phyloP scores from a whole-genome alignment of 2,329 filamentous ascomycete genomes.

The Aphanocladium album region DNA sequence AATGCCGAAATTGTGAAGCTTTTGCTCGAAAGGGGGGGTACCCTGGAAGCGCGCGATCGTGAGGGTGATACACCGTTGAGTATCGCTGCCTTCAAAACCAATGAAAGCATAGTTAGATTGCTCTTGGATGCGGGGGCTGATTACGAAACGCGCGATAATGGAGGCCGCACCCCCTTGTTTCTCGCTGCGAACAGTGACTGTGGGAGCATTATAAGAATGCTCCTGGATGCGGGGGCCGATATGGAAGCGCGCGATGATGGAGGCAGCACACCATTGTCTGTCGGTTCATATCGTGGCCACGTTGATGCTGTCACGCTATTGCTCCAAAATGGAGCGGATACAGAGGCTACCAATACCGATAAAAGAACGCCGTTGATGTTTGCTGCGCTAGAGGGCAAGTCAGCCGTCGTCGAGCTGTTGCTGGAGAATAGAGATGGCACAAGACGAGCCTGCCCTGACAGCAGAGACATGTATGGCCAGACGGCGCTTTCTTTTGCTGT shows the following conservation, averaged over 20 bases:
- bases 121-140: no score
- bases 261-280: no score
- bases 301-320: neutral
- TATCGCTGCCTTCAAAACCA: no score
- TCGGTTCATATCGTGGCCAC: neutral
- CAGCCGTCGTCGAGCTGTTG: neutral
- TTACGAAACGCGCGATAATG: no score
- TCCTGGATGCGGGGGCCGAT: no score
- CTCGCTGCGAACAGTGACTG: no score
- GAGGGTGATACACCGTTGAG: no score
- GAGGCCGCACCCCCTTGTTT: no score
- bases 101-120: no score
- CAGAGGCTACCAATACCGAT: neutral
- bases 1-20: neutral
- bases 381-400: neutral
- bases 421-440: neutral
- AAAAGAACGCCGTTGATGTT: neutral
- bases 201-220: no score
- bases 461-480: neutral
- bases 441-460: neutral
- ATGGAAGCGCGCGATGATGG: no score
- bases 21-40: neutral
- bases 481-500: neutral
- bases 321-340: neutral
- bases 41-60: no score